These are phyloP conservation scores for Calendula officinalis DNA, from an alignment of 129 eudicot genomes.

Conservation along the genomic window DNA sequence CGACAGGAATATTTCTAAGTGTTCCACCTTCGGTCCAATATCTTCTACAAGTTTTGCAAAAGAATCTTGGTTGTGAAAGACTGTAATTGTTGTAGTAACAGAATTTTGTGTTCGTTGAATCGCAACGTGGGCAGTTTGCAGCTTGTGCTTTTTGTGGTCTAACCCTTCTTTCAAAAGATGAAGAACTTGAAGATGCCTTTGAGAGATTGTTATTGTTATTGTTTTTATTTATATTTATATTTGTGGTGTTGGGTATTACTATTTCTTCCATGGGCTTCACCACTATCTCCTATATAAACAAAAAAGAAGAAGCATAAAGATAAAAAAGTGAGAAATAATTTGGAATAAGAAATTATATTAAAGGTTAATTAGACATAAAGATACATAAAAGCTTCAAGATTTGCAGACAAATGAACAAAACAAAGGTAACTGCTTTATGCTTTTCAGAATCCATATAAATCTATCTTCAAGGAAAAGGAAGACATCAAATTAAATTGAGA, in stretches of 20 bases:
- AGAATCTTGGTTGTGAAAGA: constrained; percentile 86
- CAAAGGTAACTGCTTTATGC: constrained; percentile 38
- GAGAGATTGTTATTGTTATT: constrained; percentile 22
- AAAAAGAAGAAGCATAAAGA: constrained; percentile 9
- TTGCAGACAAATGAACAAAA: constrained; percentile 44
- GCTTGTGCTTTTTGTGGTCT: constrained; percentile 67
- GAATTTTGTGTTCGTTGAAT: constrained; percentile 81
- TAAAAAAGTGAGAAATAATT: constrained; percentile 18
- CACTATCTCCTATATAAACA: constrained; percentile 45
- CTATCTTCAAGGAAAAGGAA: constrained; percentile 34
- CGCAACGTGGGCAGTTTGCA: constrained; percentile 81
- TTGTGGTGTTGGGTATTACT: constrained; percentile 35
- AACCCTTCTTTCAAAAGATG: constrained; percentile 55
- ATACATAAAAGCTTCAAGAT: constrained; percentile 30
- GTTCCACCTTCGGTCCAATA: constrained; percentile 97
- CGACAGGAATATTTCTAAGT: constrained; percentile 82
- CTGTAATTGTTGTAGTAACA: constrained; percentile 94
- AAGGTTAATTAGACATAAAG: constrained; percentile 26
- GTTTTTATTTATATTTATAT: neutral
- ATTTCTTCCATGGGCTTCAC: constrained; percentile 76
- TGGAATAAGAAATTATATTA: constrained; percentile 12
- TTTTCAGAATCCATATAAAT: constrained; percentile 31
- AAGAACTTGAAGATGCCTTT: constrained; percentile 36
- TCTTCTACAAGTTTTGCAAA: constrained; percentile 87
- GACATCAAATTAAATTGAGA: constrained; percentile 23